Evolutionary conservation across 768 basidiomycete species (phyloP).

Genomic region (Suillus brevipes): DNA sequence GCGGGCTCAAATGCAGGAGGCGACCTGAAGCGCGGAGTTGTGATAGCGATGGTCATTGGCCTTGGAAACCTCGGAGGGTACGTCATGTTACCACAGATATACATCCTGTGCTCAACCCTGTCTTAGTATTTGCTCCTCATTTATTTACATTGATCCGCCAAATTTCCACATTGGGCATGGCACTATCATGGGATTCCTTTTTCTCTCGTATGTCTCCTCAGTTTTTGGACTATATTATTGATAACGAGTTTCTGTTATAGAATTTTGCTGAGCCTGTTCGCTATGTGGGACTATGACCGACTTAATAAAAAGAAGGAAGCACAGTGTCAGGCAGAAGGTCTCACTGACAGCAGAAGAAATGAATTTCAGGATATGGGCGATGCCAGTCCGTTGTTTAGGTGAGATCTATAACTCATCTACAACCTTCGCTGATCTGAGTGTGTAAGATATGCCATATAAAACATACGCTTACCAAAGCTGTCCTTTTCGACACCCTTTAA

Average conservation of each 20-base stretch:
- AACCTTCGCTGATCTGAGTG: neutral
- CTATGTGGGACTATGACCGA: constrained; percentile 50
- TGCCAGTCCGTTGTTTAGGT: constrained; percentile 57
- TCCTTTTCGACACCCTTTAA: neutral
- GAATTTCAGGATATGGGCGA: constrained; percentile 53
- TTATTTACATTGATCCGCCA: constrained; percentile 40
- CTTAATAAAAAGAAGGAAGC: constrained; percentile 51
- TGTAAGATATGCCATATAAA: constrained; percentile 13
- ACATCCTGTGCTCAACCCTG: constrained; percentile 27
- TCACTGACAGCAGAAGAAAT: constrained; percentile 38
- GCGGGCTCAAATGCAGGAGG: constrained; percentile 56
- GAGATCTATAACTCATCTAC: neutral
- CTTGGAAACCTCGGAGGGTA: constrained; percentile 57
- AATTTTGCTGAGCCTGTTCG: constrained; percentile 40
- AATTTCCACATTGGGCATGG: constrained; percentile 39
- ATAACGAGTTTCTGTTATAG: constrained; percentile 37
- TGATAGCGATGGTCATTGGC: constrained; percentile 54
- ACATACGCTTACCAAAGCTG: neutral
- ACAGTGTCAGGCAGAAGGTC: constrained; percentile 43
- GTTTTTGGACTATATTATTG: constrained; percentile 15
- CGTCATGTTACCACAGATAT: constrained; percentile 20
- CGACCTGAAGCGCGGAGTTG: constrained; percentile 51
- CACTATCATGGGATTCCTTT: constrained; percentile 38
- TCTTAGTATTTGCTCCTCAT: constrained; percentile 42
- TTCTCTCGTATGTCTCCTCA: constrained; percentile 19